Conservation (phyloP, 257 asterid species). For the Solanum paucissectum region DNA sequence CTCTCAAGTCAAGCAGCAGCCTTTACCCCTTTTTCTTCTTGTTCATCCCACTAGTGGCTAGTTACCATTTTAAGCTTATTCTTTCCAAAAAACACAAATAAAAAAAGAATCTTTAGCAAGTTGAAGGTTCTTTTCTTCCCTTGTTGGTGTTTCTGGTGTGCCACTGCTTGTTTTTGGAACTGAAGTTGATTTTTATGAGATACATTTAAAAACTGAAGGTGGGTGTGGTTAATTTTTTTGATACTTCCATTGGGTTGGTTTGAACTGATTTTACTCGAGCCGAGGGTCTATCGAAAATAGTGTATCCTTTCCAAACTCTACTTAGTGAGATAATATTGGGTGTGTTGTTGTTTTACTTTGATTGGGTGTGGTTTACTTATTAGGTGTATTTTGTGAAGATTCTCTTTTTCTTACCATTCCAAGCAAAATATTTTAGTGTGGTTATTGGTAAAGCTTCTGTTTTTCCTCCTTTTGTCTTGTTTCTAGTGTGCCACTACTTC, state of each 20-base stretch:
- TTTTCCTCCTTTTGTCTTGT: background rate
- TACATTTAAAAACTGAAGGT: background rate
- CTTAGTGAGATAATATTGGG: background rate
- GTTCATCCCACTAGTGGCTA: background rate
- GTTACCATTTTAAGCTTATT: background rate
- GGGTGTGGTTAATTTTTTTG: background rate
- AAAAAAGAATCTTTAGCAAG: background rate
- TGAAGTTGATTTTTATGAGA: background rate
- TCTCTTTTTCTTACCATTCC: background rate
- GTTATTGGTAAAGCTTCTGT: background rate
- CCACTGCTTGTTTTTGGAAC: background rate
- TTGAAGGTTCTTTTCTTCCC: background rate
- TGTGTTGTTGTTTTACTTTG: background rate
- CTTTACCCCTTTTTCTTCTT: background rate
- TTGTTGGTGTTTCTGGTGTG: background rate
- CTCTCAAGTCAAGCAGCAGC: background rate
- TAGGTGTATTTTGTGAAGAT: background rate
- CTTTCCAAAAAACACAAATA: background rate
- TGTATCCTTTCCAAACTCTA: too few species aligned
- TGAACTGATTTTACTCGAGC: background rate
- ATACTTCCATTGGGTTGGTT: background rate
- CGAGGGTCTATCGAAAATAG: fast-evolving
- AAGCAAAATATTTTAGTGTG: background rate
- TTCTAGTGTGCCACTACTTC: background rate
- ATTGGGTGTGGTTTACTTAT: background rate